A percentile compares a stretch with the other conserved stretches of the same genome.
Evolutionary conservation across 257 asterid genomes (phyloP).

Genomic region (Paraleonurus japonicus): DNA sequence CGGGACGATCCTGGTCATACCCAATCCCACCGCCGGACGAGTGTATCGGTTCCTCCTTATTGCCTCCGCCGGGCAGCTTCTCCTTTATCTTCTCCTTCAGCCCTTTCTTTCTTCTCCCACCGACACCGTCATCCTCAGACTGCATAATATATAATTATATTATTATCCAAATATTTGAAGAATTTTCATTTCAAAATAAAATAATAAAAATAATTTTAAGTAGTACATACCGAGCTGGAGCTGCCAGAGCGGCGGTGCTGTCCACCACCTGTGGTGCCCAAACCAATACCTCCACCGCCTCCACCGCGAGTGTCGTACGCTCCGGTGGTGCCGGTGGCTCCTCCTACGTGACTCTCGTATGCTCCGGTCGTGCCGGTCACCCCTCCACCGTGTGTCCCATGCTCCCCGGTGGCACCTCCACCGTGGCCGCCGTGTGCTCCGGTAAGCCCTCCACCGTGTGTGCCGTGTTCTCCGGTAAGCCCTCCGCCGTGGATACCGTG

Average conservation of each 20-base stretch:
- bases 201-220: no score
- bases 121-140: constrained; percentile 55
- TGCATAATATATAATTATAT: background rate
- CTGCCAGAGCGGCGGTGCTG: constrained; percentile 44
- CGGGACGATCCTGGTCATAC: constrained; percentile 29
- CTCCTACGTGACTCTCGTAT: background rate
- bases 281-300: background rate
- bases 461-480: background rate
- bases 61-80: constrained; percentile 46
- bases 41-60: constrained; percentile 29
- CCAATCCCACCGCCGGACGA: constrained; percentile 19
- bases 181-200: background rate
- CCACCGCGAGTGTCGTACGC: background rate
- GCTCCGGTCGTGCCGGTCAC: background rate
- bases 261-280: constrained; percentile 28
- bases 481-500: background rate
- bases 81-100: constrained; percentile 48
- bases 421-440: no score
- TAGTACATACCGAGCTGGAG: constrained; percentile 51
- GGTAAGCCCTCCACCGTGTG: constrained; percentile 18
- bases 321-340: background rate
- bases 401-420: background rate
- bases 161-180: background rate
- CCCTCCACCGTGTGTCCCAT: background rate
- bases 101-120: constrained; percentile 62